Evolutionary conservation across 176 grass and related monocot species (phyloP), one percentile per base, ranked within the genome.

Genomic region (Zoysia pacifica): DNA sequence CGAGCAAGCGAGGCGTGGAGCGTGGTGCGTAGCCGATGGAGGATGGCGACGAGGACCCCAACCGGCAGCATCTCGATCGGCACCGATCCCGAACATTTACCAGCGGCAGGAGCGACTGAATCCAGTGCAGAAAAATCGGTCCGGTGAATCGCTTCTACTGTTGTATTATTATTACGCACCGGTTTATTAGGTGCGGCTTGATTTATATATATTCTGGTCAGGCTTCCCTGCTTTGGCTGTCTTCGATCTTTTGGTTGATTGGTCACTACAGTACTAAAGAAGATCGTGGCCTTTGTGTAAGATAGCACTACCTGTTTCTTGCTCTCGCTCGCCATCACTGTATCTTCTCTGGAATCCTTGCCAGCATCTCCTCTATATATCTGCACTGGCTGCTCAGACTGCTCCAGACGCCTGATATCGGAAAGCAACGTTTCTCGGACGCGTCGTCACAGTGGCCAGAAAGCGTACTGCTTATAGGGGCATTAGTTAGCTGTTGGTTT

Each of bases 231-330:
- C 50, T 81, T 70, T 86, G 14, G 76, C 15, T 52, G 35, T 42
- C 73, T 2, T 15, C 55, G 56, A 2, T 15, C 62, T 86, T 82
- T 83, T 14, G 48, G 56, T 49, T 62, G 70, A 78, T 82, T 50
- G 74, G 5, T 48, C 48, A 53, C 65, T 41, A 53, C 65, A 55
- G 59, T 49, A 36, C 36, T 43, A 18, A 45, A 37, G 52, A 60
- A 74, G 68, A 61, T 81, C 1, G 87, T 89, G 87, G 77, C 2
- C 14, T 49, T 85, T 85, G 87, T 81, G 82, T 89, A 85, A 81
- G 87, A 81, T 65, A 43, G 42, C 87, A 89, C 87, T 89, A 80
- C 35, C 13, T 67, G 28, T 28, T 28, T 28, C n/a, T 3, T 7
- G 8, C 13, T 8, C 20, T 11, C 12, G 46, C 20, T 62, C 60